Base-by-base conservation (phyloP, 768 basidiomycete genomes). In the Auriscalpium microsporum region DNA sequence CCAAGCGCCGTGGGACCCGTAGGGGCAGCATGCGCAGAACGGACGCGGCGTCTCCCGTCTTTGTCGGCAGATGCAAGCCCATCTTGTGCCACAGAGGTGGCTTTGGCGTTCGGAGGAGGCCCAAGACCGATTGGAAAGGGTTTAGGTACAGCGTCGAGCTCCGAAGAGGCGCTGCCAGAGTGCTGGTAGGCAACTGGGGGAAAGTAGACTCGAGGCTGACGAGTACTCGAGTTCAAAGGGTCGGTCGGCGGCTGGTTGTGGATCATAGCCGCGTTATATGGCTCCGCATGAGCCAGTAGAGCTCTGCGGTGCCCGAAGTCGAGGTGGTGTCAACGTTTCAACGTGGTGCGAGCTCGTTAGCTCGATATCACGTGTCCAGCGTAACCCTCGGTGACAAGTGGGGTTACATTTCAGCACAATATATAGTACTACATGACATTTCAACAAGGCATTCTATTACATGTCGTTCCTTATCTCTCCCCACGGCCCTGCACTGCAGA, bases 191-290 rank as follows among this genome's bases (percentile, higher is more conserved):
- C 62, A 34, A 58, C 62, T 19, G 51, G 54, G 1, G 73, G 68
- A 47, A 77, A 69, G 13, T 61, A 72, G 52, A 72, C 69, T 48
- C 65, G 73, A 52, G 68, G 59, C 10, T 56, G 60, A 23, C 53
- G 56, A 55, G 58, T 63, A 55, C 55, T 58, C 14, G 65, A 36
- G 42, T 55, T 54, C 16, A 67, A 64, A 28, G 65, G 60, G 23
- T 54, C 62, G 52, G 61, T 58, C 60, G 70, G 69, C 8, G 40
- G 17, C 40, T 42, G 40, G 67, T 68, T 71, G 74, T 75, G 28
- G 58, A 59, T 42, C 50, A 45, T 42, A 44, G 35, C 40, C 38
- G 48, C 44, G 19, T 50, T 33, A 14, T 21, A 35, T 45, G 17
- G 14, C 23, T n/a, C 10, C 34, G 21, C 37, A 17, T 44, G 8